phyloP scores from a whole-genome alignment of 169 alveolate species.

The Babesia sp. region DNA sequence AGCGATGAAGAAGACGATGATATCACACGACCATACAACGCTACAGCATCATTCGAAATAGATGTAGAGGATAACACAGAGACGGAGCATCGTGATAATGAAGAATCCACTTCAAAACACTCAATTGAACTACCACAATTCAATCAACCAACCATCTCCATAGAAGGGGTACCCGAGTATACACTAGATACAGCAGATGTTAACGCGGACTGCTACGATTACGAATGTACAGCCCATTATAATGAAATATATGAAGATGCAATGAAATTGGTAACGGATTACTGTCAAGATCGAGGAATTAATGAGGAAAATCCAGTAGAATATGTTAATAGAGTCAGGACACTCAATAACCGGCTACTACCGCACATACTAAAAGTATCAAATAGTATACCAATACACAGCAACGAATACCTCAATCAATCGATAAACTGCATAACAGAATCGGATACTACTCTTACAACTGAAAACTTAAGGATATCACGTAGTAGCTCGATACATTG shows the following conservation, averaged over 20 bases:
- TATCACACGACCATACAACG: not conserved
- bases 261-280: not conserved
- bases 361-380: conserved; percentile 44
- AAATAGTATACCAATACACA: conserved; percentile 30
- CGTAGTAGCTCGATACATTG: not conserved
- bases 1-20: not conserved
- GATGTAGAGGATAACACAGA: not conserved
- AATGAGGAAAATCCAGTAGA: conserved; percentile 19
- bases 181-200: conserved; percentile 17
- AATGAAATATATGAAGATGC: conserved; percentile 6
- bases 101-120: not conserved
- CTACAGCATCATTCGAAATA: not conserved
- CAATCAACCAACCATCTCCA: not conserved
- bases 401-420: conserved; percentile 32
- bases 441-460: not conserved
- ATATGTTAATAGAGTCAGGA: conserved; percentile 33
- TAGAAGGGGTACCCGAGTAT: conserved; percentile 26
- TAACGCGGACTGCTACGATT: conserved; percentile 14
- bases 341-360: conserved; percentile 40
- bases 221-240: conserved; percentile 22
- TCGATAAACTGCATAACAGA: not conserved
- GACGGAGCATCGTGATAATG: not conserved
- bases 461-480: not conserved
- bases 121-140: not conserved
- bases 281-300: conserved; percentile 28